Evolutionary conservation across 768 basidiomycete species (phyloP).

Genomic region (Russula virescens): DNA sequence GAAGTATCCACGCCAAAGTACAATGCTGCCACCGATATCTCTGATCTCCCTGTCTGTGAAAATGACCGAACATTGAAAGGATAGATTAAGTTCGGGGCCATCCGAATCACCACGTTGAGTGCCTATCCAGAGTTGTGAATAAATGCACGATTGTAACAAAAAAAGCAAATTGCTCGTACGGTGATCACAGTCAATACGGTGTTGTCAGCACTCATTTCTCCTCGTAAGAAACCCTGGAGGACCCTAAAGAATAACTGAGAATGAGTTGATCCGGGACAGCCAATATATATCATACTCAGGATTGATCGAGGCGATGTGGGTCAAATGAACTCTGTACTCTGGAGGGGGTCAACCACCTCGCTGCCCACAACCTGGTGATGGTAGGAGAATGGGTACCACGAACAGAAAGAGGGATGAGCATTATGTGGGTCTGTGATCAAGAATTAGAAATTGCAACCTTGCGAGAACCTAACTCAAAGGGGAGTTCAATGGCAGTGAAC

Average conservation of each 20-base stretch:
- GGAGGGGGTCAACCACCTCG: slow-evolving; percentile 42
- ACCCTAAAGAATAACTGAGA: slow-evolving; percentile 38
- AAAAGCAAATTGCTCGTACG: slow-evolving; percentile 32
- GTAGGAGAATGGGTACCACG: slow-evolving; percentile 44
- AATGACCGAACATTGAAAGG: slow-evolving; percentile 74
- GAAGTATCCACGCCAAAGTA: slow-evolving; percentile 77
- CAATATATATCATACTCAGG: slow-evolving; percentile 53
- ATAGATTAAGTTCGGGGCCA: slow-evolving; percentile 63
- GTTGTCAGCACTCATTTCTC: slow-evolving; percentile 64
- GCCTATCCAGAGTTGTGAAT: slow-evolving; percentile 40
- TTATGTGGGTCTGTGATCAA: neutral
- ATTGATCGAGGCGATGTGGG: slow-evolving; percentile 74
- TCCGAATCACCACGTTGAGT: slow-evolving; percentile 67
- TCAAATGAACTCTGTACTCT: slow-evolving; percentile 59
- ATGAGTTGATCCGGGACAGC: slow-evolving; percentile 26
- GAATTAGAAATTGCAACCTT: slow-evolving; percentile 39
- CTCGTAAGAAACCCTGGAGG: slow-evolving; percentile 55
- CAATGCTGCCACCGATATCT: slow-evolving; percentile 56
- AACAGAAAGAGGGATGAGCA: slow-evolving; percentile 40
- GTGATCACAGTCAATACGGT: slow-evolving; percentile 61
- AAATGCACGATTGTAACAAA: neutral
- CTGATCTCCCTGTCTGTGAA: slow-evolving; percentile 53
- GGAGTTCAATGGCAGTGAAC: slow-evolving; percentile 56
- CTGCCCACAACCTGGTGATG: slow-evolving; percentile 3
- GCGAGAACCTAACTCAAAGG: slow-evolving; percentile 43